A percentile compares a stretch with the other conserved stretches of the same genome.
These are phyloP conservation scores for Chaetomium sp. DNA, from an alignment of 2,329 filamentous ascomycete genomes.

Conservation along the genomic window DNA sequence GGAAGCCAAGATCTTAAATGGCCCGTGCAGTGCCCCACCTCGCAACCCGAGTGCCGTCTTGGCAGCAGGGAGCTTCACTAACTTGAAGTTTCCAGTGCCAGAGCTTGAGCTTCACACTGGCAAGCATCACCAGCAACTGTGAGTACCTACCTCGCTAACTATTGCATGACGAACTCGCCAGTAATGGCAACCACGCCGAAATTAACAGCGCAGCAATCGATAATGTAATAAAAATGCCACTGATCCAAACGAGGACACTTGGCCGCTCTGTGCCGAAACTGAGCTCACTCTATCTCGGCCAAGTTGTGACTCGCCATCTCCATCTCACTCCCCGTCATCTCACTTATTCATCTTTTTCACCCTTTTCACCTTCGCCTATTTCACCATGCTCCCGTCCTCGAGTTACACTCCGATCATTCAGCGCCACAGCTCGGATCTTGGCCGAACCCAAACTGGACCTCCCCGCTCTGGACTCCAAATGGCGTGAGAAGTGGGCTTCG, in stretches of 20 bases:
- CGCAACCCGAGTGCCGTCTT: constrained; percentile 14
- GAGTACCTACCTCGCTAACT: neutral
- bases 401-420: constrained; percentile 20
- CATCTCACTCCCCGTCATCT: neutral
- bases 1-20: constrained; percentile 10
- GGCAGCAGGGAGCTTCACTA: constrained; percentile 5
- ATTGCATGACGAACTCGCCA: constrained; percentile 1
- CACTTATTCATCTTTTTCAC: neutral
- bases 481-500: constrained; percentile 51
- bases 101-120: too few relatives aligned
- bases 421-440: constrained; percentile 36
- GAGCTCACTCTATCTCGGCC: constrained; percentile 24
- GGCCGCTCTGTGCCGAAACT: constrained; percentile 34
- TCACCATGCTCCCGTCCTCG: constrained; percentile 15
- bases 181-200: neutral
- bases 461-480: constrained; percentile 53
- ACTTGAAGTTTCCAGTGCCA: neutral
- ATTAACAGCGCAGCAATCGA: neutral
- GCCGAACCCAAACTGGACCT: constrained; percentile 49
- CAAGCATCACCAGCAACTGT: neutral
- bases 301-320: neutral
- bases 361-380: neutral
- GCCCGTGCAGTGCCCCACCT: constrained; percentile 11
- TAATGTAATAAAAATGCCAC: constrained; percentile 37
- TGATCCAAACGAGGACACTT: constrained; percentile 37